A percentile compares a stretch with the other conserved stretches of the same genome.
These are phyloP conservation scores for Brassica balearica DNA, from an alignment of 441 rosid species.

Conservation along the genomic window DNA sequence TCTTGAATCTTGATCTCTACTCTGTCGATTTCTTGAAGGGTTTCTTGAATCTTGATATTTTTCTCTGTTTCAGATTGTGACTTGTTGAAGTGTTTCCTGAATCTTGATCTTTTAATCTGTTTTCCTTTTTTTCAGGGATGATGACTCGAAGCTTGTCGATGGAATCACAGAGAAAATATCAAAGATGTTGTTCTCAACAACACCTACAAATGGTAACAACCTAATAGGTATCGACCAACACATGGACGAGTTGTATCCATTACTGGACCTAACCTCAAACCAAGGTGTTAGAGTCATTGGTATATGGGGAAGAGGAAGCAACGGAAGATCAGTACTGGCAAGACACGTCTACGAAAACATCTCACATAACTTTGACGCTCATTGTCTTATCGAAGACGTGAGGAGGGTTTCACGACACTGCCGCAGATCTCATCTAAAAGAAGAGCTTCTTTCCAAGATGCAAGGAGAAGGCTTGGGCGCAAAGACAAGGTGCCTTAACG, in stretches of 20 bases:
- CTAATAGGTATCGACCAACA: constrained; percentile 40
- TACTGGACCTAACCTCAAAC: constrained; percentile 13
- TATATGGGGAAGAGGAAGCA: constrained; percentile 44
- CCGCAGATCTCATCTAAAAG: constrained; percentile 27
- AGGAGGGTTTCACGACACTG: constrained; percentile 8
- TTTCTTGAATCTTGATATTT: background rate
- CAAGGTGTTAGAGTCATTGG: constrained; percentile 34
- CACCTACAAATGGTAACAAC: constrained; percentile 23
- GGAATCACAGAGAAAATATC: constrained; percentile 22
- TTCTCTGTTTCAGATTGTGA: background rate
- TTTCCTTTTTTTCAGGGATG: constrained; percentile 25
- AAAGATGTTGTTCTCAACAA: constrained; percentile 14
- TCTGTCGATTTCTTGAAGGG: background rate
- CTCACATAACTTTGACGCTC: constrained; percentile 36
- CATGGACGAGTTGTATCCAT: constrained; percentile 37
- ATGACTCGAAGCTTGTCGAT: constrained; percentile 41
- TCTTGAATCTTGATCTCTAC: background rate
- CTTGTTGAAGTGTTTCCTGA: background rate
- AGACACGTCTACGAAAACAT: constrained; percentile 36
- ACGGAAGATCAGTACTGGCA: constrained; percentile 38
- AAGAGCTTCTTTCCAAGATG: constrained; percentile 42
- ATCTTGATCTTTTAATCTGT: background rate
- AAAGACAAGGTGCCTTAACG: constrained; percentile 28
- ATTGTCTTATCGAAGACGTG: constrained; percentile 41
- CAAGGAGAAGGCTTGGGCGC: constrained; percentile 35